Evolutionary conservation across 495 filamentous ascomycete species (phyloP).

Genomic region (Neurospora tetraspora): DNA sequence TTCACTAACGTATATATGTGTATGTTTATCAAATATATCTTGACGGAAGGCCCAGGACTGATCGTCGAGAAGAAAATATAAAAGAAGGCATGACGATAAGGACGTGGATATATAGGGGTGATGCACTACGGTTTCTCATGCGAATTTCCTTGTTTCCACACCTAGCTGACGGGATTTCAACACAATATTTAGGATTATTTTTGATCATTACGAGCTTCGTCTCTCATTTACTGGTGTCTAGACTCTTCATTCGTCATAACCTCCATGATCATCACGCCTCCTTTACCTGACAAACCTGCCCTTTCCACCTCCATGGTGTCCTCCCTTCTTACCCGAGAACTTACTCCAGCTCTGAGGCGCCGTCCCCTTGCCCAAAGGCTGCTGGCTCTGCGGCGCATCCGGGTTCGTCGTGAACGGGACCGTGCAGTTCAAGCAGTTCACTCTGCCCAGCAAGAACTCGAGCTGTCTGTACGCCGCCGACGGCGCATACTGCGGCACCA

Average conservation of each 20-base stretch:
- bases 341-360: constrained; percentile 22
- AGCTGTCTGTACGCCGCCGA: constrained; percentile 56
- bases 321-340: not conserved
- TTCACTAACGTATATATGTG: not conserved
- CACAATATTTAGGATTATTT: not conserved
- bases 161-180: not conserved
- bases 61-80: not conserved
- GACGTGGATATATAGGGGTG: not conserved
- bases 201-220: not conserved
- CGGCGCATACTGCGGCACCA: constrained; percentile 56
- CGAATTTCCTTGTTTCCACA: not conserved
- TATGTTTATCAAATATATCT: not conserved
- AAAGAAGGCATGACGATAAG: not conserved
- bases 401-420: constrained; percentile 20
- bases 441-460: constrained; percentile 56
- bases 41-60: not conserved
- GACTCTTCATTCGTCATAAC: not conserved
- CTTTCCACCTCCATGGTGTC: not conserved
- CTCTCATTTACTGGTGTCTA: not conserved
- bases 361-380: constrained; percentile 18
- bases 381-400: constrained; percentile 9
- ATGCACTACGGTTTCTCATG: not conserved
- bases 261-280: not conserved
- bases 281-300: not conserved
- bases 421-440: constrained; percentile 29